A percentile compares a stretch with the other conserved stretches of the same genome.
phyloP scores from a whole-genome alignment of 208 protist species.

The Eutreptiella sp. region DNA sequence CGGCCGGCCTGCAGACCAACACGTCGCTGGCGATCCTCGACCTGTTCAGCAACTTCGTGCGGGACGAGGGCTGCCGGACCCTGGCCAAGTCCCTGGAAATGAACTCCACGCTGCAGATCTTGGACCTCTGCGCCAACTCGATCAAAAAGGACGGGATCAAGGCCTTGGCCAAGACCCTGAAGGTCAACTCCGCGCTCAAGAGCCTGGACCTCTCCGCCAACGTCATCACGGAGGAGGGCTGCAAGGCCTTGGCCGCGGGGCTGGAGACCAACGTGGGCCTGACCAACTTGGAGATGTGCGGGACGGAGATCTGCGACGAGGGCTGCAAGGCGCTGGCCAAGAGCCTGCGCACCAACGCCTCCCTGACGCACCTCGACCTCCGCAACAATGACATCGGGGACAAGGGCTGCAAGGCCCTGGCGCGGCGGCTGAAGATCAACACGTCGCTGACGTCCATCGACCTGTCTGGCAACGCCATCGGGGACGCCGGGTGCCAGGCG shows the following conservation, averaged over 20 bases:
- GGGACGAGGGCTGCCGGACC: constrained; percentile 50
- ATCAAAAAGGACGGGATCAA: constrained; percentile 57
- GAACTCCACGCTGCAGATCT: constrained; percentile 54
- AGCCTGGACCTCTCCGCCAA: not conserved
- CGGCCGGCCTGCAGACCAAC: constrained; percentile 54
- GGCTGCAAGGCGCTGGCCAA: constrained; percentile 59
- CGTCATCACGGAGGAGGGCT: not conserved
- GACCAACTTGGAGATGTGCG: constrained; percentile 51
- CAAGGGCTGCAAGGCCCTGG: constrained; percentile 55
- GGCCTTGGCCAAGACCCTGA: constrained; percentile 36
- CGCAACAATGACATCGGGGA: constrained; percentile 66
- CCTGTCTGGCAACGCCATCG: constrained; percentile 21
- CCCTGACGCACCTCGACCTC: constrained; percentile 63
- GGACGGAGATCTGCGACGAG: constrained; percentile 64
- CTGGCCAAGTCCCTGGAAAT: constrained; percentile 52
- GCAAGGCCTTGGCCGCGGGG: not conserved
- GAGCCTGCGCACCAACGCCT: constrained; percentile 54
- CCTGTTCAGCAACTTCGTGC: constrained; percentile 72
- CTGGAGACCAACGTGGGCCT: constrained; percentile 14
- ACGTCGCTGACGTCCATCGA: constrained; percentile 41
- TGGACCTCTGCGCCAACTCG: constrained; percentile 57
- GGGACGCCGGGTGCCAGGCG: no score
- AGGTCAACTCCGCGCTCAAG: constrained; percentile 32
- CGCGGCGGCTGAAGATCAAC: constrained; percentile 56
- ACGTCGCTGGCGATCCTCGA: constrained; percentile 63